Base-by-base conservation (phyloP, 2,329 filamentous ascomycete genomes). In the Alternaria gaisen region DNA sequence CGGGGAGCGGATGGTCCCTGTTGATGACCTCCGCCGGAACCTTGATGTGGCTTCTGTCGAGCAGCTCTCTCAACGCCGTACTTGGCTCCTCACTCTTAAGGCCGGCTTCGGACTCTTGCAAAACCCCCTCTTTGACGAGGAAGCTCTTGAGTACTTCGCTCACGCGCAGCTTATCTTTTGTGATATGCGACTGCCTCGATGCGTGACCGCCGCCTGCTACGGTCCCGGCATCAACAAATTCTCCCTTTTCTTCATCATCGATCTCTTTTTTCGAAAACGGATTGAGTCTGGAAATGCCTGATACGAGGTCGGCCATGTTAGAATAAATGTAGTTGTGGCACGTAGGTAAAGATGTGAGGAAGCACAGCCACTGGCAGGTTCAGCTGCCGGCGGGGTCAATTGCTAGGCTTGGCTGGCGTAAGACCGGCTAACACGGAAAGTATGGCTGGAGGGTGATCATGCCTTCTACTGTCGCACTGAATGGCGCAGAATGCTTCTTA, bases 121-220 rank as follows among this genome's bases (percentile, higher is more conserved):
- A 69, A 11, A 88, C 77, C 2, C 81, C 76, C 30, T 88, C 76
- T n/a, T 85, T 76, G 42, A 82, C 82, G 16, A 91, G 80, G 63
- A 87, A 87, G 1, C 81, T 81, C 59, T 83, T 84, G 43, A 91
- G 73, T 0, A 86, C 85, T 61, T 82, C 80, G 78, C 88, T 90
- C 66, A 90, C 85, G 52, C 84, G 81, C 26, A 91, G 82, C 56
- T 86, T 80, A 42, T 83, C 81, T 61, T 85, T 85, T 10, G 83
- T 83, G 30, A 83, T 82, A 32, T 80, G 77, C 12, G 82, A 83
- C 53, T 78, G 75, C 38, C 83, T 82, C n/a, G 80, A 78, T 54
- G 81, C 81, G 72, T 86, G 86, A 44, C 87, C 87, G n/a, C 87
- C 87, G 32, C 87, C 87, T 2, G 86, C 88, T 11, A 89, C 76